A percentile compares a stretch with the other conserved stretches of the same genome.
Conservation (phyloP, 2,329 filamentous ascomycete species). For the Harringtonia lauricola region DNA sequence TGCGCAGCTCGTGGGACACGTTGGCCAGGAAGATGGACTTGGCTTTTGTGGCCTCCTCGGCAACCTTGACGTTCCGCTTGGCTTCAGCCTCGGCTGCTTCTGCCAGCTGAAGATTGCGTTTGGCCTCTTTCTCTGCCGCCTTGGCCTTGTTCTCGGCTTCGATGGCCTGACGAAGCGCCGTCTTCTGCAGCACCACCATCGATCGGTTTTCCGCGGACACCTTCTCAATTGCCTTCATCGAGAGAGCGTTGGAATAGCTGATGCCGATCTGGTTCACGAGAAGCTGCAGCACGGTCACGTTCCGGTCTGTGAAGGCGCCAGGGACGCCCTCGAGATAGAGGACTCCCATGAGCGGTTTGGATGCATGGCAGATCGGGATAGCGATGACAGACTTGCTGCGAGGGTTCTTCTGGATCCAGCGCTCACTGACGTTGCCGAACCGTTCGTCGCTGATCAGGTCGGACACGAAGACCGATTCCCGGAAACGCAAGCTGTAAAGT, state of each 20-base stretch:
- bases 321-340: slow-evolving; percentile 67
- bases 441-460: slow-evolving; percentile 66
- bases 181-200: slow-evolving; percentile 69
- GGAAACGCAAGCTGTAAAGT: slow-evolving; percentile 65
- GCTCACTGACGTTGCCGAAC: slow-evolving; percentile 62
- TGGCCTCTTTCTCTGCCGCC: slow-evolving; percentile 62
- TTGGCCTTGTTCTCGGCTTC: slow-evolving; percentile 69
- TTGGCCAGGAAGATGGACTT: slow-evolving; percentile 74
- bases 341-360: slow-evolving; percentile 58
- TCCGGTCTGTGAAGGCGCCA: slow-evolving; percentile 66
- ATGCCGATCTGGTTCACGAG: slow-evolving; percentile 71
- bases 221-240: slow-evolving; percentile 62
- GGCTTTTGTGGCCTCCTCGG: slow-evolving; percentile 72
- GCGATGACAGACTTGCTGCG: slow-evolving; percentile 65
- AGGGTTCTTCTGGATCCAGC: slow-evolving; percentile 58
- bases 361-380: slow-evolving; percentile 67
- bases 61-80: slow-evolving; percentile 67
- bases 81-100: slow-evolving; percentile 73
- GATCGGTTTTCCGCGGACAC: slow-evolving; percentile 68
- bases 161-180: slow-evolving; percentile 59
- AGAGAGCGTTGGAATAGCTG: slow-evolving; percentile 57
- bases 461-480: slow-evolving; percentile 62
- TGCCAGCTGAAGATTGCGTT: slow-evolving; percentile 67
- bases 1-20: slow-evolving; percentile 71
- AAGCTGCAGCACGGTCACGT: slow-evolving; percentile 54